A percentile compares a stretch with the other conserved stretches of the same genome.
phyloP scores from a whole-genome alignment of 306 rosid species.

The Crotalaria pallida region DNA sequence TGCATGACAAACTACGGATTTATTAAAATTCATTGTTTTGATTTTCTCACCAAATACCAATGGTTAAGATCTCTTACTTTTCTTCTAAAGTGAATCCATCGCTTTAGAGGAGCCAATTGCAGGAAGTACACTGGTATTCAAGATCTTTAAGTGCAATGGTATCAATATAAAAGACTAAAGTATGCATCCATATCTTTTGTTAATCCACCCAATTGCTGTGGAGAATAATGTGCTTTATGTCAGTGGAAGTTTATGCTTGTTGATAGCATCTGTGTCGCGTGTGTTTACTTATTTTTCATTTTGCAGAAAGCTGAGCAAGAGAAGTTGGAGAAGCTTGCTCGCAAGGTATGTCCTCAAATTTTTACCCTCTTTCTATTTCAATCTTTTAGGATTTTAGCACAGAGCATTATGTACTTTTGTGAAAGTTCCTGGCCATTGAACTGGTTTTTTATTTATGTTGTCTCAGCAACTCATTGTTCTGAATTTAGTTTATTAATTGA shows the following conservation, averaged over 20 bases:
- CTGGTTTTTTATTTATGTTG: neutral
- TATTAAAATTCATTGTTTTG: neutral
- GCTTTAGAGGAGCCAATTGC: neutral
- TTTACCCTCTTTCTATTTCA: neutral
- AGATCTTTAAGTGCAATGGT: neutral
- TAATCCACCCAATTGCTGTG: neutral
- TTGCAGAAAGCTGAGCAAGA: constrained; percentile 76
- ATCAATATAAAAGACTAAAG: neutral
- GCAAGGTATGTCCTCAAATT: constrained; percentile 45
- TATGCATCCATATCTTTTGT: neutral
- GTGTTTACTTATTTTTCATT: constrained; percentile 14
- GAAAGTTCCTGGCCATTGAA: neutral
- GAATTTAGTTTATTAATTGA: constrained; percentile 2
- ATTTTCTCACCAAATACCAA: neutral
- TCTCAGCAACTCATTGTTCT: constrained; percentile 4
- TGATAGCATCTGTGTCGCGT: neutral
- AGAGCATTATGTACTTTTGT: neutral
- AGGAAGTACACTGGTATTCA: neutral
- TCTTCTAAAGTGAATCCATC: neutral
- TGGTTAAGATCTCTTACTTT: neutral
- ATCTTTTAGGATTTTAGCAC: neutral
- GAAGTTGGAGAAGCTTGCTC: constrained; percentile 89
- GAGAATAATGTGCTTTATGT: neutral
- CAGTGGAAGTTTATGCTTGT: constrained; percentile 6
- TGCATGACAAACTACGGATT: neutral